These are phyloP conservation scores for Neurospora terricola DNA, from an alignment of 495 filamentous ascomycete species.

Conservation along the genomic window DNA sequence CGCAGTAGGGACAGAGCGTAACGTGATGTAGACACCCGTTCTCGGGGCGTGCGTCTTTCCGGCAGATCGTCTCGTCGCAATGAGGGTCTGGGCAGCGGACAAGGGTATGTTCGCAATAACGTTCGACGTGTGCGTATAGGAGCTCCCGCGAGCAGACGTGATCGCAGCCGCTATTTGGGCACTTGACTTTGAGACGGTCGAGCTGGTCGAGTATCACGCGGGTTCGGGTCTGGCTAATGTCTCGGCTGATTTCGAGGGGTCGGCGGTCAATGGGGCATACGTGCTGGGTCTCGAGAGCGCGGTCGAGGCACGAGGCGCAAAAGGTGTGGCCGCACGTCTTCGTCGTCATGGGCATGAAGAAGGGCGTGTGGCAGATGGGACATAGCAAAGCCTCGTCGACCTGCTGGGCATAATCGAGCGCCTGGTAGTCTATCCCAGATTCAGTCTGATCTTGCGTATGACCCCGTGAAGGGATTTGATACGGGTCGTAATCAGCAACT, in stretches of 20 bases:
- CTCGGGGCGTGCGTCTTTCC: conserved; percentile 21
- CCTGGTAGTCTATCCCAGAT: conserved; percentile 46
- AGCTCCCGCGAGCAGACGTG: conserved; percentile 53
- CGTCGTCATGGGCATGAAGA: conserved; percentile 61
- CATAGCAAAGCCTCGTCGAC: conserved; percentile 76
- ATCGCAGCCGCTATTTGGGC: conserved; percentile 60
- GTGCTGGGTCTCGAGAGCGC: conserved; percentile 41
- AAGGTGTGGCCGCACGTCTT: conserved; percentile 56
- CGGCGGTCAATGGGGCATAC: conserved; percentile 44
- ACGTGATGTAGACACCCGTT: conserved; percentile 41
- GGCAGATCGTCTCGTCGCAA: conserved; percentile 31
- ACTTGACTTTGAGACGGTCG: conserved; percentile 65
- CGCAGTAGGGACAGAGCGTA: conserved; percentile 37
- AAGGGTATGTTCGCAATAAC: conserved; percentile 59
- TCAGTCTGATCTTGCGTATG: conserved; percentile 1
- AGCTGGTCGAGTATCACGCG: conserved; percentile 50
- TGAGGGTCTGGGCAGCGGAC: conserved; percentile 50
- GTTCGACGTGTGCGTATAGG: conserved; percentile 62
- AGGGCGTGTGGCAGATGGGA: conserved; percentile 70
- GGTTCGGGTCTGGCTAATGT: conserved; percentile 17
- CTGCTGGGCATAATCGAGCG: conserved; percentile 56
- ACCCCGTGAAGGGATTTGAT: neutral
- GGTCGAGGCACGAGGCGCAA: conserved; percentile 60
- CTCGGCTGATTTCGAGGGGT: conserved; percentile 24
- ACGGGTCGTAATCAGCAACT: neutral